Evolutionary conservation across 805 yeast genomes (phyloP), one percentile per base, ranked within the genome.

Genomic region (Isabelozyma heimii): DNA sequence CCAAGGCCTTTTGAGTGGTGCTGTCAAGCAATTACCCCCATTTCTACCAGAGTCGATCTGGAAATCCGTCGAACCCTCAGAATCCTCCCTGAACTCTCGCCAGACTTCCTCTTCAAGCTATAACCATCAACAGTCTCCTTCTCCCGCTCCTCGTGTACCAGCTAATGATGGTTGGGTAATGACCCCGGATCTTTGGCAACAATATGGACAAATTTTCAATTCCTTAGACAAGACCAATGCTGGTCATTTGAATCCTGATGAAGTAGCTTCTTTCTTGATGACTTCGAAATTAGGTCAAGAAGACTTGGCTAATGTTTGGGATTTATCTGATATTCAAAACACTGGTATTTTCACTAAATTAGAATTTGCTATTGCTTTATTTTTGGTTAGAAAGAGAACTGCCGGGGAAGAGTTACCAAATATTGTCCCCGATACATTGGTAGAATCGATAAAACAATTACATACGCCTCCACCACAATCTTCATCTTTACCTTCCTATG

Each of bases 321-420:
- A 94, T 68, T 76, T 94, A 56, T 83, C 98, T 8, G 97, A 94
- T 65, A 79, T 90, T 52, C 87, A 89, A 56, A 90, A 90, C 66
- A 82, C 88, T 41, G 97, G 97, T 24, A 79, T 79, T 40, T 90
- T 94, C 61, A 78, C 89, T 44, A 82, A 80, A 59, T 76, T 82
- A 54, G 99, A 94, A 65, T 94, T 94, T 66, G 84, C 95, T 2
- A 85, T 94, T 61, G 97, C 98, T 14, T 86, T 94, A 89, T 92
- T 85, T 63, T 79, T 94, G 55, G 94, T 94, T 8, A 95, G 91
- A 68, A 88, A 86, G 67, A 86, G 81, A 59, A 75, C 91, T 50
- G 79, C 87, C 2, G 98, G 98, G 15, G 75, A 74, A 37, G 83
- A 80, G 26, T 75, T 94, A 54, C 98, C 99, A 2, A 82, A 82